These are phyloP conservation scores for Dryas integrifolia DNA, from an alignment of 331 rosid species.

Conservation along the genomic window DNA sequence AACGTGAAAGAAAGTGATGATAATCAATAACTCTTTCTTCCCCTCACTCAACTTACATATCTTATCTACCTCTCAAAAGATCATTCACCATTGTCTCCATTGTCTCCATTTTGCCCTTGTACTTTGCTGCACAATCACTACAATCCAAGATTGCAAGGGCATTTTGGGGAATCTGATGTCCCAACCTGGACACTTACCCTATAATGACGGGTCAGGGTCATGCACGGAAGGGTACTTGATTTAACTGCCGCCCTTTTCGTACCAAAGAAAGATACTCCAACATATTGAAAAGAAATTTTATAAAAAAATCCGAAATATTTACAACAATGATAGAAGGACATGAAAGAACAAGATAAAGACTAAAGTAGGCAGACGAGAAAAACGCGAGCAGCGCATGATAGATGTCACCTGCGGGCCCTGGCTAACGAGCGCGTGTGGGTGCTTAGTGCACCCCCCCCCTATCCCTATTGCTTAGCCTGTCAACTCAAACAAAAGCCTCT, in stretches of 20 bases:
- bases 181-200: slow-evolving; percentile 27
- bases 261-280: slow-evolving; percentile 15
- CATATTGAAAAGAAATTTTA: not conserved
- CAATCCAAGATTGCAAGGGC: slow-evolving; percentile 8
- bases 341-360: not conserved
- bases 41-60: slow-evolving; percentile 40
- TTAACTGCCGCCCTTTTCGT: slow-evolving; percentile 25
- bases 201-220: slow-evolving; percentile 29
- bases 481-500: slow-evolving; percentile 22
- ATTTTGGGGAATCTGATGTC: not conserved
- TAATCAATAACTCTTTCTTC: slow-evolving; percentile 11
- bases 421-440: slow-evolving; percentile 54
- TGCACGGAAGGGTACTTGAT: slow-evolving; percentile 39
- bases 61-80: slow-evolving; percentile 31
- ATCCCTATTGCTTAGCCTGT: slow-evolving; percentile 38
- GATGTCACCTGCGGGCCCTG: slow-evolving; percentile 47
- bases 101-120: slow-evolving; percentile 18
- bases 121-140: not conserved
- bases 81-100: slow-evolving; percentile 23
- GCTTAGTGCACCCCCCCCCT: slow-evolving; percentile 42
- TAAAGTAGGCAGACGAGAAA: slow-evolving; percentile 29
- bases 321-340: slow-evolving; percentile 15
- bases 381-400: slow-evolving; percentile 48
- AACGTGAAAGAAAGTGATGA: slow-evolving; percentile 17
- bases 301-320: not conserved